Evolutionary conservation across 441 rosid species (phyloP), one percentile per base, ranked within the genome.

Genomic region (Euphorbia corollata): DNA sequence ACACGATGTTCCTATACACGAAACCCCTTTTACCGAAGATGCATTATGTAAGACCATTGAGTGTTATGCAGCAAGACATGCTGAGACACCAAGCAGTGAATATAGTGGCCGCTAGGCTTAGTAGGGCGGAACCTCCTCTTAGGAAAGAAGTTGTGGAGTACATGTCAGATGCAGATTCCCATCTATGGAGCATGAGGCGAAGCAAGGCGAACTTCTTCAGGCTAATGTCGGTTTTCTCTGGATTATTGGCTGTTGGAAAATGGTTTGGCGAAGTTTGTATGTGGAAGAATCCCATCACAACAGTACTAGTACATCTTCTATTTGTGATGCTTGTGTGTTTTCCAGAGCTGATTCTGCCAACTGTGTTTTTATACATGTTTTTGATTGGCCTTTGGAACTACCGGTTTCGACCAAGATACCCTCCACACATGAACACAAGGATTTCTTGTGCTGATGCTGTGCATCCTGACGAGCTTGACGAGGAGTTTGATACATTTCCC

Each of bases 171-270:
- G 85, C 88, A n/a, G 69, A 84, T 67, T 78, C 94, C 20, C 99
- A 91, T 79, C 75, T 89, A 18, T 94, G 96, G 96, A 94, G 99
- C 83, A 84, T 91, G 93, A 84, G 99, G 82, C 85, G 89, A 65
- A 91, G 99, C 84, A 83, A 91, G 78, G 97, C 97, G 5, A 91
- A 94, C 78, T 86, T 94, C 60, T 86, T 75, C 67, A 83, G 97
- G 41, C 71, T 94, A 64, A 86, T 73, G 82, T 64, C 89, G 0
- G 94, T 91, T 61, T 87, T 91, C 82, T 78, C 91, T 0, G 81
- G 94, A 62, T 61, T 91, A 54, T 61, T 91, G 0, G 70, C 87
- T 0, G 77, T 81, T 3, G 85, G 85, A 39, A 89, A 77, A 63
- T 87, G 90, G 96, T 88, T 86, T 30, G 91, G 88, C 36, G 96